phyloP scores from a whole-genome alignment of 257 asterid genomes.

The Thymus mandschuricus region DNA sequence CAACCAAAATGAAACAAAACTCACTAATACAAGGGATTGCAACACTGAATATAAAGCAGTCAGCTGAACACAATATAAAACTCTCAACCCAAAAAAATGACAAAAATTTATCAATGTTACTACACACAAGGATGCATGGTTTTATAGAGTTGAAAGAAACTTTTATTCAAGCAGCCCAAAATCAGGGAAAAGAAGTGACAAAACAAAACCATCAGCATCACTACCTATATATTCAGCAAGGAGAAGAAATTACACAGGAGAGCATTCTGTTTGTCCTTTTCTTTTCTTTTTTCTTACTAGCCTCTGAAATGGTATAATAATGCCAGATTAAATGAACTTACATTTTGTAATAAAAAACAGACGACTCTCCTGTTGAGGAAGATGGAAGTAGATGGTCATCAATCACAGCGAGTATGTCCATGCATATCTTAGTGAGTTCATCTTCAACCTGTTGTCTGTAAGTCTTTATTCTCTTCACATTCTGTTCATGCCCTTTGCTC shows the following conservation, averaged over 20 bases:
- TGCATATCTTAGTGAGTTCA: constrained; percentile 77
- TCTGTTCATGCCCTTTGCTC: constrained; percentile 71
- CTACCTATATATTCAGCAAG: no score
- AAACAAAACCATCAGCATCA: no score
- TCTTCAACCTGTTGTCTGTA: constrained; percentile 72
- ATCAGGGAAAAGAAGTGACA: not conserved
- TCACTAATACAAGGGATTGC: not conserved
- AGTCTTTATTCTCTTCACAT: constrained; percentile 65
- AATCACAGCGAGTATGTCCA: constrained; percentile 66
- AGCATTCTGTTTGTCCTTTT: not conserved
- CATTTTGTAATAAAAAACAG: constrained; percentile 84
- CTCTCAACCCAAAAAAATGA: no score
- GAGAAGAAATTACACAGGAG: no score
- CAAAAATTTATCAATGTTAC: no score
- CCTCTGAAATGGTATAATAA: not conserved
- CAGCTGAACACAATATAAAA: not conserved
- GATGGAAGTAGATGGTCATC: constrained; percentile 81
- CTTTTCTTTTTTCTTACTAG: not conserved
- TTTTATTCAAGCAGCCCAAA: not conserved
- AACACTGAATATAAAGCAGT: not conserved
- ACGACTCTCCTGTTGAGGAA: constrained; percentile 73
- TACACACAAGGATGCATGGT: no score
- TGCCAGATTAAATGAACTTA: constrained; percentile 33
- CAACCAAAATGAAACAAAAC: not conserved
- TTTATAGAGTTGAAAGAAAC: no score